Percentiles rank a stretch among this genome's conserved stretches.
phyloP scores from a whole-genome alignment of 805 yeast species.

The Kodamaea sagamina region DNA sequence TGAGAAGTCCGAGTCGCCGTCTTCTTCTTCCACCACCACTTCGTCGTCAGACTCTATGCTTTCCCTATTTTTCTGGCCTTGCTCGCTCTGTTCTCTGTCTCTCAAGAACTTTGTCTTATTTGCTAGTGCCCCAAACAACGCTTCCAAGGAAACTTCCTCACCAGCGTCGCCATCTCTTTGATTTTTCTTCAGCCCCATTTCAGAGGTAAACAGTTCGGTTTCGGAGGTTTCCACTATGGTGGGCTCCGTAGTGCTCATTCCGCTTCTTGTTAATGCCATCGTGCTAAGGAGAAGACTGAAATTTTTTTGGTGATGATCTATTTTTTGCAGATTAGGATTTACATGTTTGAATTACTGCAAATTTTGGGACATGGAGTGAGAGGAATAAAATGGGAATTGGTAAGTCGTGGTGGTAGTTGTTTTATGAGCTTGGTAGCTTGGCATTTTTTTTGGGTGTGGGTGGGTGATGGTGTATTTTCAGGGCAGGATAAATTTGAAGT shows the following conservation, averaged over 20 bases:
- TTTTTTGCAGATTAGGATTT: background rate
- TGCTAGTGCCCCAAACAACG: conserved; percentile 33
- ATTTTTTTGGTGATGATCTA: conserved; percentile 18
- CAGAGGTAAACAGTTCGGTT: conserved; percentile 28
- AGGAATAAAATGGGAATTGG: background rate
- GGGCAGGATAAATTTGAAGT: no score
- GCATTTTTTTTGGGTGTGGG: no score
- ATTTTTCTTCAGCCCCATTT: conserved; percentile 12
- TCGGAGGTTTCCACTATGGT: conserved; percentile 29
- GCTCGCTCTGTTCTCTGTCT: background rate
- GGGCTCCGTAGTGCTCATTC: conserved; percentile 14
- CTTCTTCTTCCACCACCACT: conserved; percentile 7
- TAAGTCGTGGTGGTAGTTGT: no score
- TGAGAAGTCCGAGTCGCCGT: conserved; percentile 20
- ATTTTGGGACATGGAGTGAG: no score
- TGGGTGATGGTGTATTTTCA: no score
- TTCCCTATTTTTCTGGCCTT: background rate
- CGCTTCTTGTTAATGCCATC: conserved; percentile 10
- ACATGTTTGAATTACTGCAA: background rate
- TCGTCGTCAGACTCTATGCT: conserved; percentile 19
- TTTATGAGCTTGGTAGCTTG: no score
- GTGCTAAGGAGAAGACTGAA: conserved; percentile 2
- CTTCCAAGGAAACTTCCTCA: conserved; percentile 28
- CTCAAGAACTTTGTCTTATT: conserved; percentile 23
- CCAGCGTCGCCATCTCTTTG: conserved; percentile 10